These are phyloP conservation scores for Cryptococcus sp. DNA, from an alignment of 1,284 basidiomycete species.

Conservation along the genomic window DNA sequence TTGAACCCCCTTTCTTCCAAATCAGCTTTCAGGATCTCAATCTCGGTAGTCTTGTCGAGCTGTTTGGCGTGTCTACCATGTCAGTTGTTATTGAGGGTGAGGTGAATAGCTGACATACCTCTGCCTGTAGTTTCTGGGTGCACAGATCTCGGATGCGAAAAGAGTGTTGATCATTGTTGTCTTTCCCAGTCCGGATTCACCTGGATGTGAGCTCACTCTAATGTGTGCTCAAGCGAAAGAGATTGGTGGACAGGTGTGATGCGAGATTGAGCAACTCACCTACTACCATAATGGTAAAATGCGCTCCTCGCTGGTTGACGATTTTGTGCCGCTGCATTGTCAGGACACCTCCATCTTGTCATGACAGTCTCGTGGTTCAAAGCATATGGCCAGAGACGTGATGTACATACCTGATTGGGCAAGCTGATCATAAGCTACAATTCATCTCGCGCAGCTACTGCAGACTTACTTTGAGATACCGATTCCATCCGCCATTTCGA, in stretches of 20 bases:
- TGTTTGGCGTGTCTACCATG: constrained; percentile 69
- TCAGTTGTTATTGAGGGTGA: not conserved
- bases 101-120: constrained; percentile 40
- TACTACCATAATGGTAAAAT: constrained; percentile 99
- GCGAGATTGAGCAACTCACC: constrained; percentile 56
- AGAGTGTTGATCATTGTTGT: constrained; percentile 98
- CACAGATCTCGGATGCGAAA: constrained; percentile 94
- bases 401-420: constrained; percentile 77
- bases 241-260: not conserved
- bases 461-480: constrained; percentile 49
- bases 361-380: not conserved
- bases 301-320: constrained; percentile 91
- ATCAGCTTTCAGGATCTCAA: constrained; percentile 94
- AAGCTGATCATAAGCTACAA: constrained; percentile 60
- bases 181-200: constrained; percentile 92
- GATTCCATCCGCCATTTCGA: constrained; percentile 46
- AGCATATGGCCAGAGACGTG: not conserved
- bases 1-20: constrained; percentile 99
- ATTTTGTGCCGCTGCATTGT: constrained; percentile 78
- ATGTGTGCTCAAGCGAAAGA: not conserved
- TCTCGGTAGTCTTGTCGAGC: constrained; percentile 97
- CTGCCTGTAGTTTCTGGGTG: constrained; percentile 82
- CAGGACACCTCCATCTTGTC: not conserved
- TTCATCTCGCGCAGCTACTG: not conserved
- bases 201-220: constrained; percentile 48